Evolutionary conservation across 495 filamentous ascomycete species (phyloP), one percentile per base, ranked within the genome.

Genomic region (Hypoxylon fuscum): DNA sequence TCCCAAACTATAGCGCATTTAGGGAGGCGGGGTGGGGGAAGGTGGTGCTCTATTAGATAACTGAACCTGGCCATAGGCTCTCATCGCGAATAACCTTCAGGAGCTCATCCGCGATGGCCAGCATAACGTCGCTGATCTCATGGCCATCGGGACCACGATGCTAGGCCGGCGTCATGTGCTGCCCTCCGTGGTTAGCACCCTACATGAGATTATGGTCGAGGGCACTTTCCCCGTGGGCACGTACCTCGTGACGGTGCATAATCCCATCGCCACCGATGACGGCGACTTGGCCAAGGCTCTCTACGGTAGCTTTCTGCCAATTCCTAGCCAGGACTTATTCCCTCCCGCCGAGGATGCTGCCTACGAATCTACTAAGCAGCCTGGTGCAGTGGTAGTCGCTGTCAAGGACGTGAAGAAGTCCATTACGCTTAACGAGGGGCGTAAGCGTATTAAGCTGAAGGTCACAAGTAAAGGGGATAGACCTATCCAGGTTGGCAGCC

Each of bases 91-190:
- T 68, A 91, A 91, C 72, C 82, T 98, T 51, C 95, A 97, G 75
- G 95, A 97, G 83, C 87, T 97, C 60, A 94, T 98, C 74, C 95
- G 95, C 72, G 95, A 98, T 94, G 95, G 96, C 72, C 83, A 88
- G 53, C 92, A 97, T 77, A 88, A 82, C 41, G 94, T 98, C 55
- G 88, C 93, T 8, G 91, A 96, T 68, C 90, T 98, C 72, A 97
- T 98, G 93, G 80, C 85, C 46, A 85, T 94, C 61, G 95, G 95
- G 66, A 87, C 90, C 68, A 91, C 87, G 14, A 91, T 98, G 86
- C 91, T 98, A 12, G 95, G 96, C 56, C 90, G 95, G 3, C 90
- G 94, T 20, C 96, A 98, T 73, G 95, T 98, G 60, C 80, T 92
- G 12, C 92, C 96, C 20, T 86, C 88, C 14, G 95, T 98, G 23